These are phyloP conservation scores for Aspergillus flavus DNA, from an alignment of 2,329 filamentous ascomycete species.

Conservation along the genomic window DNA sequence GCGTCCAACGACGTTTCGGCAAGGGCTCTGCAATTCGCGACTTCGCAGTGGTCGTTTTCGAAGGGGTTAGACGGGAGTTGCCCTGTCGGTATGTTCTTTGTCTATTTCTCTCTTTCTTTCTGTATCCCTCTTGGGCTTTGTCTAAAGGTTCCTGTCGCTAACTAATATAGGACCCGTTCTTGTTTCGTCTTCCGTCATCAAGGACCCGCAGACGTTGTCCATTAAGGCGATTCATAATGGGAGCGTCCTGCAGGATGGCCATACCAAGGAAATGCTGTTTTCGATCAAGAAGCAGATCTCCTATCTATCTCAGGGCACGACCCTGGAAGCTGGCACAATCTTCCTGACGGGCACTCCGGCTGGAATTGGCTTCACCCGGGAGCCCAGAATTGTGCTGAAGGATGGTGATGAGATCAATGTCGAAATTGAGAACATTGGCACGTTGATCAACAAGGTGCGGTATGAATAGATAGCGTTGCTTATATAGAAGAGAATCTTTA, in stretches of 20 bases:
- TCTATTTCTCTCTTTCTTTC: not conserved
- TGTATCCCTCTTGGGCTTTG: not conserved
- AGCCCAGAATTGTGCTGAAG: slow-evolving; percentile 27
- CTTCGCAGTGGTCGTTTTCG: slow-evolving; percentile 28
- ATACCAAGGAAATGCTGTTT: slow-evolving; percentile 46
- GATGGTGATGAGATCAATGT: slow-evolving; percentile 35
- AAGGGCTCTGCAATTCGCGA: slow-evolving; percentile 31
- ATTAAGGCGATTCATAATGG: slow-evolving; percentile 47
- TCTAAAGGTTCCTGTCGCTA: not conserved
- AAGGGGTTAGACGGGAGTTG: slow-evolving; percentile 30
- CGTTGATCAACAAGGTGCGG: slow-evolving; percentile 32
- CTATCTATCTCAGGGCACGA: slow-evolving; percentile 42
- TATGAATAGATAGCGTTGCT: slow-evolving; percentile 22
- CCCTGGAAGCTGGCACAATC: slow-evolving; percentile 27
- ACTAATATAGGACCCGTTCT: slow-evolving; percentile 25
- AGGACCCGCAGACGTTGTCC: slow-evolving; percentile 29
- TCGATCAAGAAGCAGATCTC: slow-evolving; percentile 40
- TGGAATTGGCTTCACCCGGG: slow-evolving; percentile 37
- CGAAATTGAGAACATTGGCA: slow-evolving; percentile 33
- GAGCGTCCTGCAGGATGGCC: slow-evolving; percentile 42
- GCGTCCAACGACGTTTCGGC: slow-evolving; percentile 37
- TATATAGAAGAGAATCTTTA: not conserved
- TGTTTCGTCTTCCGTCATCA: slow-evolving; percentile 30
- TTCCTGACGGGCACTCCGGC: slow-evolving; percentile 31
- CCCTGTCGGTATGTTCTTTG: slow-evolving; percentile 25